phyloP scores from a whole-genome alignment of 148 eudicot species.

The Cornus controversa region DNA sequence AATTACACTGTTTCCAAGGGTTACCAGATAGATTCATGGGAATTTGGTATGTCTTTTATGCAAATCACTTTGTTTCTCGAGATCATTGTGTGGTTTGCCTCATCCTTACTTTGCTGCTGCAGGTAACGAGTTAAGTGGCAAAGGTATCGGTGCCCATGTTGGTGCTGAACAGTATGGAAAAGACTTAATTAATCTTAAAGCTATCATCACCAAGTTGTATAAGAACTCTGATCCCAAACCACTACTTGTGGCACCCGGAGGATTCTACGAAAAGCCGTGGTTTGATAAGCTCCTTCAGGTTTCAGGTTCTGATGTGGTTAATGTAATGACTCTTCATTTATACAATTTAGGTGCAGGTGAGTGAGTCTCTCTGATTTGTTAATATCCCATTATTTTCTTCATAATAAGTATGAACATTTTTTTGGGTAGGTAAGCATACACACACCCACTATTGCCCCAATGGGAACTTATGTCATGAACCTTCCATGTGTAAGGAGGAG shows the following conservation, averaged over 20 bases:
- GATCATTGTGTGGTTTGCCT: not conserved
- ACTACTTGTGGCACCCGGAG: conserved; percentile 79
- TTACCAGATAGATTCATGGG: conserved; percentile 88
- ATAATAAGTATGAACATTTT: too few species aligned
- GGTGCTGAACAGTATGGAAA: conserved; percentile 65
- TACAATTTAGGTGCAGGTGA: conserved; percentile 92
- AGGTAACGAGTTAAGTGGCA: conserved; percentile 94
- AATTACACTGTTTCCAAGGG: conserved; percentile 82
- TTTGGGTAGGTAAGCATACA: too few species aligned
- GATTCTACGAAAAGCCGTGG: conserved; percentile 78
- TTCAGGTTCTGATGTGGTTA: conserved; percentile 59
- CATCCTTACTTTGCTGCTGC: conserved; percentile 12
- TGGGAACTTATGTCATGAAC: too few species aligned
- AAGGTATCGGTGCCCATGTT: conserved; percentile 75
- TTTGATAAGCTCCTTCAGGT: conserved; percentile 60
- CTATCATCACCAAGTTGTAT: conserved; percentile 53
- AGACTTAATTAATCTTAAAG: conserved; percentile 58
- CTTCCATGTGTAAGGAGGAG: too few species aligned
- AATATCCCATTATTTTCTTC: not conserved
- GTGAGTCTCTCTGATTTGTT: conserved; percentile 17
- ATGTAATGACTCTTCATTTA: conserved; percentile 75
- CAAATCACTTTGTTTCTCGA: not conserved
- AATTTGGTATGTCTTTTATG: conserved; percentile 60
- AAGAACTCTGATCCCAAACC: conserved; percentile 45
- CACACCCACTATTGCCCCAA: too few species aligned